Evolutionary conservation across 1,284 basidiomycete genomes (phyloP), one percentile per base, ranked within the genome.

Genomic region (Phlebopus sp.): DNA sequence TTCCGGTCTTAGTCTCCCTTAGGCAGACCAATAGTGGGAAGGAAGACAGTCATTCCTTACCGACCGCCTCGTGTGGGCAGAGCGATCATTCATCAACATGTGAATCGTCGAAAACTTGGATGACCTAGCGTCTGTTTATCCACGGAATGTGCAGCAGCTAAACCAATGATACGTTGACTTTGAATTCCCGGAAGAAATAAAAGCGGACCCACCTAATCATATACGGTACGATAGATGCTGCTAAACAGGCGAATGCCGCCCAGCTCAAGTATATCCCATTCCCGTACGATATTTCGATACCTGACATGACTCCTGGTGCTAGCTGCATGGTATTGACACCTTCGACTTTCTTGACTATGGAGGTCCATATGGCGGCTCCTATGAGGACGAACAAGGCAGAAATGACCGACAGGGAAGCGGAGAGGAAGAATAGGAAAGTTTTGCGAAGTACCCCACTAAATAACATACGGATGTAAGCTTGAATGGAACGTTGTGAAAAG

Each of bases 361-460:
- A 77, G 3, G 89, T 90, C 85, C 86, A 91, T 50, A 90, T 81
- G 34, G 79, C 75, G 11, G 81, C 81, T 15, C 81, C 86, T 32
- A 87, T 78, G 42, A 91, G 72, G 41, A 88, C 62, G 47, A 86
- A 73, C 17, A 86, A 49, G 42, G 78, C 77, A 25, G 82, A 81
- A 25, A 84, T 54, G 45, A 83, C 67, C 21, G 84, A 76, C 56
- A 84, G 77, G 2, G 76, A 64, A 2, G 85, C 77, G 1, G 89
- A 89, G 21, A 81, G 52, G 58, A 88, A 69, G 63, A 90, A 90
- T 2, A 86, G 76, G 30, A 81, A 59, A 38, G 78, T 82, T 50
- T 74, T 80, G 62, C 82, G 84, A 47, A 77, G 68, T 36, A 90
- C 66, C 11, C 88, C 87, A 30, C 88, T 91, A 47, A 36, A 25